Base-by-base conservation (phyloP, 1,139 yeast genomes). In the Cylindricascospora bacillispora region DNA sequence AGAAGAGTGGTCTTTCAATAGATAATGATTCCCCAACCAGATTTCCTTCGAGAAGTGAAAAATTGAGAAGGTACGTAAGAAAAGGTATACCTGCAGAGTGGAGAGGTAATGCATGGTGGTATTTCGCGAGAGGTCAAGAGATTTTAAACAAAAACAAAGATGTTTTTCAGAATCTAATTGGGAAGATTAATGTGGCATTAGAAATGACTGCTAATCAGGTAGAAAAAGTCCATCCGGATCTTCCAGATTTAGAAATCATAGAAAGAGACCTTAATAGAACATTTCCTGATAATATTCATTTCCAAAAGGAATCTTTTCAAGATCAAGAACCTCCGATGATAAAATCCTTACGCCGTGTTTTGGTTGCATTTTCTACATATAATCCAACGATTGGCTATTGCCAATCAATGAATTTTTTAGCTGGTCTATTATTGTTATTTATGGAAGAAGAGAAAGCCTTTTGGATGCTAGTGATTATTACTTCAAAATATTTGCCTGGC, bases 41-140 rank as follows among this genome's bases (percentile, higher is more conserved):
- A 36, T 86, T 83, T 49, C 97, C 97, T 0, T 77, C 94, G 0
- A 70, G 70, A 37, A 78, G 89, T 6, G 93, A 80, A 37, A 85
- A 81, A 44, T 65, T 85, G 38, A 79, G 80, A 49, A 70, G 93
- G 38, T 74, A 82, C 49, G 70, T 89, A 10, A 67, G 97, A 34
- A 78, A 81, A 50, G 98, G 98, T 5, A 77, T 89, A 6, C 97
- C 98, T 0, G 86, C 94, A 0, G 95, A 83, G 51, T 86, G 95
- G 95, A 62, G 98, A 43, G 98, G 97, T 0, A 73, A 72, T 42
- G 95, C 95, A 1, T 89, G 98, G 98, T 89, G 89, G 63, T 78
- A 73, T 60, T 86, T 82, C 54, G 93, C 93, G n/a, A 75, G 77
- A n/a, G 97, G 95, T 2, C 67, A 73, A 37, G 94, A 83, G 35